Conservation (phyloP, 1,284 basidiomycete genomes). For the Termitomyces sp. region DNA sequence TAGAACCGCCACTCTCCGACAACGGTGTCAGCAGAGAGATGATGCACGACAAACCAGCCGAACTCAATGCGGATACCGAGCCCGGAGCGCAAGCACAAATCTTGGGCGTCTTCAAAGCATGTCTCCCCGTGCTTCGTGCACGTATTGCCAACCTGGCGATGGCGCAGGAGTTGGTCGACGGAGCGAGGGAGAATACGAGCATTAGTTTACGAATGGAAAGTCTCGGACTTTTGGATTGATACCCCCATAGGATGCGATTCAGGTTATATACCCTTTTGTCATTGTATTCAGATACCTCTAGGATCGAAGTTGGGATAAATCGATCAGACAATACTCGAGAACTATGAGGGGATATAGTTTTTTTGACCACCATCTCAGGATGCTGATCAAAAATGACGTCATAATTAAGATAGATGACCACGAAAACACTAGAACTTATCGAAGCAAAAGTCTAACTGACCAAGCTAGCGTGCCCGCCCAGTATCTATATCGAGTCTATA, state of each 20-base stretch:
- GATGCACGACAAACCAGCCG: not conserved
- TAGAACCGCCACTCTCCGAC: not conserved
- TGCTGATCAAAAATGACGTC: too few species aligned
- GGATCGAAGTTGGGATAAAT: not conserved
- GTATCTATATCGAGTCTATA: too few species aligned
- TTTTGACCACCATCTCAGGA: too few species aligned
- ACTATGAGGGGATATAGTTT: too few species aligned
- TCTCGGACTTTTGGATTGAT: conserved; percentile 26
- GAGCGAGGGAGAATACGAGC: conserved; percentile 40
- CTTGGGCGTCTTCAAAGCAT: conserved; percentile 33
- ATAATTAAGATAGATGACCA: too few species aligned
- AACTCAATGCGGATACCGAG: not conserved
- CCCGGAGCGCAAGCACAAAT: conserved; percentile 28
- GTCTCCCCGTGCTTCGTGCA: conserved; percentile 38
- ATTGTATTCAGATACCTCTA: not conserved
- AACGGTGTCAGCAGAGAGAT: not conserved
- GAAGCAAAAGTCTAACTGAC: too few species aligned
- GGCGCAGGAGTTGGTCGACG: conserved; percentile 41
- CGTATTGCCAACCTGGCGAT: conserved; percentile 39
- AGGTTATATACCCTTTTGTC: not conserved
- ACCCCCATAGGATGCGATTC: not conserved
- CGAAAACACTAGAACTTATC: too few species aligned
- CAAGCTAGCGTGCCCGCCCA: too few species aligned
- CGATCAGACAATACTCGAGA: too few species aligned
- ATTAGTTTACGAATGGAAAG: conserved; percentile 40